These are phyloP conservation scores for Medicago lupulina DNA, from an alignment of 306 rosid species.

Conservation along the genomic window DNA sequence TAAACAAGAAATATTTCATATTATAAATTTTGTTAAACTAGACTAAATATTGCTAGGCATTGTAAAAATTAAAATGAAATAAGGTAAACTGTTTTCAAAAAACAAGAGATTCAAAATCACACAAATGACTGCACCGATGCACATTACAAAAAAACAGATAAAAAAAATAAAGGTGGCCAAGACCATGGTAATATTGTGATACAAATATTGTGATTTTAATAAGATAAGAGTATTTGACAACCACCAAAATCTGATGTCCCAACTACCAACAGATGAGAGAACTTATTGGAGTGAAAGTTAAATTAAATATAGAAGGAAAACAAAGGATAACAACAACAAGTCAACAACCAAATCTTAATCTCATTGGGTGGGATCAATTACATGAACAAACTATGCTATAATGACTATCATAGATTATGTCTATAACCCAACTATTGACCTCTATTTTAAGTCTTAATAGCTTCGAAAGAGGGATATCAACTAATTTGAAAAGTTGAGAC, in stretches of 20 bases:
- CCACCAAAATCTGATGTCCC: slow-evolving; percentile 35
- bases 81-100: background rate
- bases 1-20: slow-evolving; percentile 11
- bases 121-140: background rate
- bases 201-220: slow-evolving; percentile 21
- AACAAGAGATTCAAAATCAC: slow-evolving; percentile 16
- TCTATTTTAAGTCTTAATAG: background rate
- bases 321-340: background rate
- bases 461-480: background rate
- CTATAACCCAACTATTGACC: background rate
- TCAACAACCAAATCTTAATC: background rate
- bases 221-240: slow-evolving; percentile 37
- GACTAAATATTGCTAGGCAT: slow-evolving; percentile 23
- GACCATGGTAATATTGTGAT: slow-evolving; percentile 29
- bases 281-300: slow-evolving; percentile 25
- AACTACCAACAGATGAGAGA: slow-evolving; percentile 30
- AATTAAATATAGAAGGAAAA: background rate
- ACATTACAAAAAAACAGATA: slow-evolving; percentile 16
- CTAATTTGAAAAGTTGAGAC: slow-evolving; percentile 33
- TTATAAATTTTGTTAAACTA: slow-evolving; percentile 19
- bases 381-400: background rate
- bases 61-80: slow-evolving; percentile 20
- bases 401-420: background rate
- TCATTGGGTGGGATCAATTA: background rate
- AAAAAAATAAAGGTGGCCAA: slow-evolving; percentile 6